Evolutionary conservation across 352 stramenopile genomes (phyloP), one percentile per base, ranked within the genome.

Genomic region (Peronosclerospora sorghi): DNA sequence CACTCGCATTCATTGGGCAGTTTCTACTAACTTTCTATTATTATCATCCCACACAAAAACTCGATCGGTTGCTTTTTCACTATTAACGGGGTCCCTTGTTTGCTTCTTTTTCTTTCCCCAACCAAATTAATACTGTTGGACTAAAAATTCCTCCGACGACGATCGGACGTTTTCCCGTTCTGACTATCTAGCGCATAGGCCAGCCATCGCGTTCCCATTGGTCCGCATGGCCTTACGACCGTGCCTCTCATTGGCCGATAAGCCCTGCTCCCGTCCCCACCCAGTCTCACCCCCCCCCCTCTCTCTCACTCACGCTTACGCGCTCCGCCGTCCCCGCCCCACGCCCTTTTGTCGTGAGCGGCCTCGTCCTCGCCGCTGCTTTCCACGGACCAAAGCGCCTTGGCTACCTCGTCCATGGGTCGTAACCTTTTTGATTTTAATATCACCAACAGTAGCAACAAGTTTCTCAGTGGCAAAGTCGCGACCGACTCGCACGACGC

Each of bases 341-440:
- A n/a, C n/a, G n/a, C n/a, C n/a, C n/a, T n/a, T 26, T 6, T 26
- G 21, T 3, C 3, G 21, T 26, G 6, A 26, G 21, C 21, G 3
- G 21, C 21, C 3, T 26, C 21, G n/a, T n/a, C 21, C 6, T 26
- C 21, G 21, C 21, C 21, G 21, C 21, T 26, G 3, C 21, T 26
- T 3, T 26, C 21, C 21, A 6, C 21, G 21, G 3, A 26, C 21
- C 21, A 26, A 6, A 26, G 21, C 21, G 21, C 21, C 6, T 26
- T 26, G 21, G 21, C 21, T 26, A 26, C 21, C 21, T n/a, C 8
- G 8, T 63, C 37, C 56, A 65, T 65, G 56, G 56, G 48, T 24
- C 56, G 56, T 15, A 65, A 62, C 47, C 51, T 62, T 44, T 65
- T 65, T 43, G 56, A 65, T 43, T 65, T 62, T 62, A 62, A 51